A percentile compares a stretch with the other conserved stretches of the same genome.
These are phyloP conservation scores for Xylaria sp. DNA, from an alignment of 2,329 filamentous ascomycete species.

Conservation along the genomic window DNA sequence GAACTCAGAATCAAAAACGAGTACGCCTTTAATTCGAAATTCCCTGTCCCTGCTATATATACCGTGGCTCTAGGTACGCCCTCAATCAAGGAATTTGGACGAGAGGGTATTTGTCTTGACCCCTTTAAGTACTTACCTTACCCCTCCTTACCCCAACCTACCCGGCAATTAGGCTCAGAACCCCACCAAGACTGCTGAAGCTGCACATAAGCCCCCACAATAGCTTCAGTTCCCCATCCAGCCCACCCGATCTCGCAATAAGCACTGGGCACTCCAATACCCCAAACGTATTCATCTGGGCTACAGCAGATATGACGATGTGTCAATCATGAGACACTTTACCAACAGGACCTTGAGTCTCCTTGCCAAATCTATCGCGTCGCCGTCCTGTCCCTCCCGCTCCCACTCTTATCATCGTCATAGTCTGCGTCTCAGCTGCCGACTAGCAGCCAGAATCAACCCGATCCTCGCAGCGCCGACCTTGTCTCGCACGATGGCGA, in stretches of 20 bases:
- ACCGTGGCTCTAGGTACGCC: too few relatives aligned
- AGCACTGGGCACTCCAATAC: constrained; percentile 20
- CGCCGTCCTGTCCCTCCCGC: constrained; percentile 9
- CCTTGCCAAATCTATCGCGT: constrained; percentile 34
- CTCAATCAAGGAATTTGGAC: too few relatives aligned
- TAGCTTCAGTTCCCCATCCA: constrained; percentile 22
- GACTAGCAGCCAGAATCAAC: constrained; percentile 18
- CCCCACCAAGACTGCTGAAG: constrained; percentile 10
- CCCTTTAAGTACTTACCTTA: not conserved
- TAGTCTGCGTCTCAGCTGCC: constrained; percentile 10
- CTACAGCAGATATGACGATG: constrained; percentile 35
- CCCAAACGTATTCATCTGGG: not conserved
- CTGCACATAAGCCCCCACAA: constrained; percentile 16
- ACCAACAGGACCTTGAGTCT: constrained; percentile 40
- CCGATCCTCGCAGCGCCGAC: constrained; percentile 33
- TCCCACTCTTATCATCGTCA: not conserved
- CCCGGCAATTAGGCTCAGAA: constrained; percentile 1
- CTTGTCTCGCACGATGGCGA: constrained; percentile 44
- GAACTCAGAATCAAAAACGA: not conserved
- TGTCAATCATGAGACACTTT: constrained; percentile 45
- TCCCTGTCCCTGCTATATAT: not conserved
- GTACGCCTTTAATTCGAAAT: not conserved
- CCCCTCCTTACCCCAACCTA: constrained; percentile 20
- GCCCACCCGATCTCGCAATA: constrained; percentile 45
- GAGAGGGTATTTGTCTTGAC: too few relatives aligned